Base-by-base conservation (phyloP, 129 eudicot genomes). In the Flaveria ramosissima region DNA sequence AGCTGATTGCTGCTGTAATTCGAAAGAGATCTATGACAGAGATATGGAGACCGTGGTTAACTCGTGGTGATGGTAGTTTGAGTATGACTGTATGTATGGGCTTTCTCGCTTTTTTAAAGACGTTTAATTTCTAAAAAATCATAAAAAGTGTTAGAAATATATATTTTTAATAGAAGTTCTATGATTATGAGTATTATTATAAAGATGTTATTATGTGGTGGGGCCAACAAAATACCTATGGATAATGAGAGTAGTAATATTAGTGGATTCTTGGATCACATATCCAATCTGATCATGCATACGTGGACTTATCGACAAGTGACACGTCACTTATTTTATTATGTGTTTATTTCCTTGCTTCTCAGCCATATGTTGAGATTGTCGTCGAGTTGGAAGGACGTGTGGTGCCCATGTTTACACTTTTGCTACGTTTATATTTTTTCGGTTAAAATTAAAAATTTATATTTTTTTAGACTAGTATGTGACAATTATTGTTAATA, bases 361-460 rank as follows among this genome's bases (percentile, higher is more conserved):
- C 71, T 66, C 76, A 68, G 76, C 84, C 84, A 80, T 52, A 74
- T 67, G 50, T 42, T 56, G 56, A n/a, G 76, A 80, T 63, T 30
- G 69, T 68, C 27, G 79, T 69, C 55, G n/a, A 74, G 19, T 68
- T 68, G 76, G 76, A 74, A 20, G 56, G 84, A 80, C 80, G 80
- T 80, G 84, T 80, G 84, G 78, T 80, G 48, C 46, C 84, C 80
- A 74, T 80, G 75, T 63, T 74, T 74, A 39, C 76, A 23, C 63
- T 61, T 71, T 62, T 64, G 61, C 47, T 32, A 24, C 73, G 45
- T 61, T 27, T 61, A 43, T 43, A 43, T 43, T 47, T 36, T 30
- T 30, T 30, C 36, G 0, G 6, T 30, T 30, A 30, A 30, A 30
- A 30, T 30, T 30, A 30, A 30, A 30, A 3, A 30, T 5, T 30